Percentiles rank a stretch among this genome's conserved stretches.
Conservation (phyloP, 2,329 filamentous ascomycete genomes). For the Cytospora paraplurivora region DNA sequence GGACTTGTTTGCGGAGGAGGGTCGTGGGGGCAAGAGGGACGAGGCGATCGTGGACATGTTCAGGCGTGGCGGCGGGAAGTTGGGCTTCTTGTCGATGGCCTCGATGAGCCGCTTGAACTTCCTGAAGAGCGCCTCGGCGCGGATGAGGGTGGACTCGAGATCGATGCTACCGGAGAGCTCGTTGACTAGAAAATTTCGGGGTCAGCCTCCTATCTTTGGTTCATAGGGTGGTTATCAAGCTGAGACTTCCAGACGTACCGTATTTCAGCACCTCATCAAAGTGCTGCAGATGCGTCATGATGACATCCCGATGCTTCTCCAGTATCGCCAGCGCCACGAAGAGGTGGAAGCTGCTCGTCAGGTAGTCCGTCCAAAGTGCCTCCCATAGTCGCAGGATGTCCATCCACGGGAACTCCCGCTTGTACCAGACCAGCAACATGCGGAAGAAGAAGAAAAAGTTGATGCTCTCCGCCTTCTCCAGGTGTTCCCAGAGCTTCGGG, state of each 20-base stretch:
- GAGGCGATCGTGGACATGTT: constrained; percentile 24
- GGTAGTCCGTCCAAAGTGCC: constrained; percentile 87
- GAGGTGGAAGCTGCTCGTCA: constrained; percentile 87
- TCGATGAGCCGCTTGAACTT: constrained; percentile 88
- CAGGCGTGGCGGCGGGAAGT: constrained; percentile 67
- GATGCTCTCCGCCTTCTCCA: constrained; percentile 88
- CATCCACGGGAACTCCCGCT: constrained; percentile 90
- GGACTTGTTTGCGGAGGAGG: constrained; percentile 1
- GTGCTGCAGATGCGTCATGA: constrained; percentile 89
- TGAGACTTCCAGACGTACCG: constrained; percentile 53
- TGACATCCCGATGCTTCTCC: constrained; percentile 94
- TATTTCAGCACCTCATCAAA: constrained; percentile 99
- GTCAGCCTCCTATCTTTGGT: constrained; percentile 12
- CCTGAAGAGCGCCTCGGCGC: constrained; percentile 85
- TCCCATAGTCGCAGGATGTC: constrained; percentile 92
- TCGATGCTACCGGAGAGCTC: constrained; percentile 94
- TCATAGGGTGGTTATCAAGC: not conserved
- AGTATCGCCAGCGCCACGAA: constrained; percentile 93
- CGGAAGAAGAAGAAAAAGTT: constrained; percentile 99
- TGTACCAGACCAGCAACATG: constrained; percentile 98
- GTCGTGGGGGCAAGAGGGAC: not conserved
- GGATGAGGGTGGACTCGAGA: constrained; percentile 79
- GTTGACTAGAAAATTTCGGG: constrained; percentile 66
- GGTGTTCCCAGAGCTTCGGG: constrained; percentile 86
- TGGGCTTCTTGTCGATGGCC: constrained; percentile 86